These are phyloP conservation scores for Endotrypanum monterogeii DNA, from an alignment of 208 protist genomes.

Conservation along the genomic window DNA sequence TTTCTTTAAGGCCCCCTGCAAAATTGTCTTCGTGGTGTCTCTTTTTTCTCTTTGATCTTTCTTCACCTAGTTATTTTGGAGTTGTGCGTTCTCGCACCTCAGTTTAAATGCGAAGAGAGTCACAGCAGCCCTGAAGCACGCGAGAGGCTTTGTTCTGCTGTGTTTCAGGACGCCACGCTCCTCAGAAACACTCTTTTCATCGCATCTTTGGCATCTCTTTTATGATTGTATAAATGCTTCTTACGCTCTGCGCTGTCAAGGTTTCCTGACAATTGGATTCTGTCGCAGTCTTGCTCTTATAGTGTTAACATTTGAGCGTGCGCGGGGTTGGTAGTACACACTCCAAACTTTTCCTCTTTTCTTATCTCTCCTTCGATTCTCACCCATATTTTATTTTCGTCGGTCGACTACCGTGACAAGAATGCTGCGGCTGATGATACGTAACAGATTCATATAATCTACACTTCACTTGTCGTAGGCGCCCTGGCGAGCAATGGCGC, in stretches of 20 bases:
- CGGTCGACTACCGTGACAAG: background rate
- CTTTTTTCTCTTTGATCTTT: background rate
- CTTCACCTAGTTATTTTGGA: background rate
- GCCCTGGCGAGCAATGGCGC: slow-evolving; percentile 30
- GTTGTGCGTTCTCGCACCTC: background rate
- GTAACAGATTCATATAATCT: background rate
- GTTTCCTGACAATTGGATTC: background rate
- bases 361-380: slow-evolving; percentile 3
- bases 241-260: background rate
- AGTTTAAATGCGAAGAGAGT: background rate
- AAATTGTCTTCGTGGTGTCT: background rate
- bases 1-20: background rate
- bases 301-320: background rate
- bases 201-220: background rate
- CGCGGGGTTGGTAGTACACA: background rate
- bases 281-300: background rate
- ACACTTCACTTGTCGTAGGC: background rate
- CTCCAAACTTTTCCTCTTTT: background rate
- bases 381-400: slow-evolving; percentile 14
- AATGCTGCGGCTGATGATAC: background rate
- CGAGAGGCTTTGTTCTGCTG: background rate
- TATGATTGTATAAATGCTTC: background rate
- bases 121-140: background rate
- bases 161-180: background rate
- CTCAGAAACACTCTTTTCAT: background rate